phyloP scores from a whole-genome alignment of 2,329 filamentous ascomycete species.

The Iodosphaeria phyllophila region DNA sequence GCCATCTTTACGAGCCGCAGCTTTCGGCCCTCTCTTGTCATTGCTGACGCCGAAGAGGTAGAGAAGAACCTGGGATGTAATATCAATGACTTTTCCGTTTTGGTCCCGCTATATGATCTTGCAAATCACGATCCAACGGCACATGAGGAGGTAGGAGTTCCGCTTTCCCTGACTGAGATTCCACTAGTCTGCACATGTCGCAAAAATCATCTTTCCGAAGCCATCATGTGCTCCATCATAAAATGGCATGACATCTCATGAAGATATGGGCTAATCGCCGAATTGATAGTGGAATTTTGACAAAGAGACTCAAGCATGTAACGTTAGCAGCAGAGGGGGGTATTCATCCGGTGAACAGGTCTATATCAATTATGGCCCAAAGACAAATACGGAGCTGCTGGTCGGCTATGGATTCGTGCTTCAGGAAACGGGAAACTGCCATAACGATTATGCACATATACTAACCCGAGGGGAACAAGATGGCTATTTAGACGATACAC shows the following conservation, averaged over 20 bases:
- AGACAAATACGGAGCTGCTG: constrained; percentile 55
- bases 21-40: constrained; percentile 40
- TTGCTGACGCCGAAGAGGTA: constrained; percentile 18
- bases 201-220: too few relatives aligned
- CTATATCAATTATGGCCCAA: constrained; percentile 45
- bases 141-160: too few relatives aligned
- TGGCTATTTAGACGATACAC: constrained; percentile 11
- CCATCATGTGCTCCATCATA: too few relatives aligned
- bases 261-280: constrained; percentile 14
- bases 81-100: constrained; percentile 43
- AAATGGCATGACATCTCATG: background rate
- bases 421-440: constrained; percentile 24
- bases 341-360: constrained; percentile 34
- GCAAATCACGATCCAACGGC: constrained; percentile 57
- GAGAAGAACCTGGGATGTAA: constrained; percentile 18
- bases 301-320: constrained; percentile 18
- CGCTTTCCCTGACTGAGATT: too few relatives aligned
- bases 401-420: constrained; percentile 45
- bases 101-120: constrained; percentile 54
- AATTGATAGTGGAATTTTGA: constrained; percentile 45
- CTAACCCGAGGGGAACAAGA: constrained; percentile 21
- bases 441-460: constrained; percentile 42
- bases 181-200: too few relatives aligned
- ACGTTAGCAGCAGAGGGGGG: constrained; percentile 20
- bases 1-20: constrained; percentile 46